These are phyloP conservation scores for Grosmannia clavigera DNA, from an alignment of 2,329 filamentous ascomycete genomes.

Conservation along the genomic window DNA sequence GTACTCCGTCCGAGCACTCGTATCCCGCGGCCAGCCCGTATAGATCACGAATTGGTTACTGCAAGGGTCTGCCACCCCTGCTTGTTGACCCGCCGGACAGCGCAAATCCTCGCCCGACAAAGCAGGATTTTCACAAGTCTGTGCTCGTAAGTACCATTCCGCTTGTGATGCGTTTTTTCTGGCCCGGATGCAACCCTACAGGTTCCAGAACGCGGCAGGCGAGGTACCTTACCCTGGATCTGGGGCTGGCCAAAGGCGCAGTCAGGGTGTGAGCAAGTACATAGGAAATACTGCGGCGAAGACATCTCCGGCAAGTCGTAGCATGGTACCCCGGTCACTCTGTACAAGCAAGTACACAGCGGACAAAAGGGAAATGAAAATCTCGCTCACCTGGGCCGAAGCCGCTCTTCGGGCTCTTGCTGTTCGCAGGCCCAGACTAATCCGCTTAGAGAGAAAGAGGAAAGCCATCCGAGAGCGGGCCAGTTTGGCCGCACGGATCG, in stretches of 20 bases:
- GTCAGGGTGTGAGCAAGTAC: neutral
- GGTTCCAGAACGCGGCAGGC: neutral
- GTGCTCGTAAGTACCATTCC: neutral
- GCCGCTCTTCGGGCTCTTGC: neutral
- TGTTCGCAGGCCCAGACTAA: neutral
- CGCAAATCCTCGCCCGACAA: neutral
- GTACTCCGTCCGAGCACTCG: neutral
- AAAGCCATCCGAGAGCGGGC: neutral
- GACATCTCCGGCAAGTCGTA: neutral
- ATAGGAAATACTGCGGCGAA: neutral
- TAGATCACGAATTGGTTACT: neutral
- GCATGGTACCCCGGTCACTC: neutral
- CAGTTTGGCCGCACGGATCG: neutral
- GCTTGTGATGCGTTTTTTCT: neutral
- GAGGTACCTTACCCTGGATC: neutral
- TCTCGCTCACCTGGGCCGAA: neutral
- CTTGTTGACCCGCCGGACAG: neutral
- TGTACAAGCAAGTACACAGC: neutral
- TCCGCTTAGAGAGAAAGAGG: neutral
- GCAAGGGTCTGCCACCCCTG: neutral
- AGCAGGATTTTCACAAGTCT: neutral
- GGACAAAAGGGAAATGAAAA: neutral
- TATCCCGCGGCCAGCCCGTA: neutral
- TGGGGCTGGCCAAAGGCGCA: neutral
- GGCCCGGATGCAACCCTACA: neutral